A percentile compares a stretch with the other conserved stretches of the same genome.
These are phyloP conservation scores for Voacanga thouarsii DNA, from an alignment of 257 asterid species.

Conservation along the genomic window DNA sequence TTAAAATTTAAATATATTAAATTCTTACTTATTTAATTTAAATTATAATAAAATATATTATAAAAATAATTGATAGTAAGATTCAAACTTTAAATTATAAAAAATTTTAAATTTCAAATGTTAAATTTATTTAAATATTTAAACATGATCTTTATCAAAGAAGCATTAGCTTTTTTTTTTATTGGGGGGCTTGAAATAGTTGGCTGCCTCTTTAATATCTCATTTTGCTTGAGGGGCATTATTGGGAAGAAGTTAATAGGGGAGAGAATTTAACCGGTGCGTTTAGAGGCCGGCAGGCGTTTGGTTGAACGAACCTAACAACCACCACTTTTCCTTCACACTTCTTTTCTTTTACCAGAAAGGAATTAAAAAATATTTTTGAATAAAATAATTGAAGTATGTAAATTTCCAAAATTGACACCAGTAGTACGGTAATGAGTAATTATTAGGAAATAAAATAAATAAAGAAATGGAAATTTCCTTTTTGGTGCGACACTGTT, in stretches of 20 bases:
- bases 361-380: neutral
- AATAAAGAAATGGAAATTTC: constrained; percentile 8
- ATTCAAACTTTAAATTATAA: no score
- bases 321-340: constrained; percentile 55
- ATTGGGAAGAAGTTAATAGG: neutral
- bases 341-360: constrained; percentile 32
- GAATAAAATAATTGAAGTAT: neutral
- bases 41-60: no score
- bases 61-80: no score
- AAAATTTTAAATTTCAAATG: no score
- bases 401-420: neutral
- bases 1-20: no score
- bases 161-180: no score
- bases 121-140: no score
- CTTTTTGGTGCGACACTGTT: constrained; percentile 17
- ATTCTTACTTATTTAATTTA: no score
- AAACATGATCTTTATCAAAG: no score
- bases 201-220: neutral
- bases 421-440: neutral
- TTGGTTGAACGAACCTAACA: constrained; percentile 78
- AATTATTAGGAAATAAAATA: constrained; percentile 1
- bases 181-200: no score
- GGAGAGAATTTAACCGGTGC: constrained; percentile 19
- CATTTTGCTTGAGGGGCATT: constrained; percentile 1
- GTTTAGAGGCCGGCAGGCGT: constrained; percentile 41